Conservation (phyloP, 768 basidiomycete species). For the Panellus pusillus region DNA sequence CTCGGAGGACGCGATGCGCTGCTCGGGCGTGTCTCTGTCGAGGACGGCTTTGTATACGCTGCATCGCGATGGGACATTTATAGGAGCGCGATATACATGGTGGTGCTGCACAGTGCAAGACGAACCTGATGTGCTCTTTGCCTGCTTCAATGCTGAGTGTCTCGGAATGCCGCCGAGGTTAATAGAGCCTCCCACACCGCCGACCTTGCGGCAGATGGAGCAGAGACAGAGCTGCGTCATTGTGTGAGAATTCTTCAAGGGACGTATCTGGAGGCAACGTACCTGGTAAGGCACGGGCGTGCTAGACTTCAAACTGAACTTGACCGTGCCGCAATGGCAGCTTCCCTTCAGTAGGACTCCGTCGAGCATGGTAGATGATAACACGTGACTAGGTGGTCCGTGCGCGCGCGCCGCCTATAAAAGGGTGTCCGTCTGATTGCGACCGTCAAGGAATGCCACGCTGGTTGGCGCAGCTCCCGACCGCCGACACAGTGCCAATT, state of each 20-base stretch:
- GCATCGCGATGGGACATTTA: background rate
- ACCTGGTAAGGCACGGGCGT: constrained; percentile 69
- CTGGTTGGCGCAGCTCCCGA: constrained; percentile 41
- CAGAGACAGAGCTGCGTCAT: constrained; percentile 54
- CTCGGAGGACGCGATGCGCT: constrained; percentile 52
- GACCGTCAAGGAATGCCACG: constrained; percentile 44
- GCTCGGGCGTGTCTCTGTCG: constrained; percentile 51
- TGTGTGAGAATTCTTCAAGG: background rate
- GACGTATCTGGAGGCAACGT: constrained; percentile 4
- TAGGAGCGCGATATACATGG: too few species aligned
- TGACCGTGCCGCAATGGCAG: constrained; percentile 54
- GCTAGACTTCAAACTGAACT: constrained; percentile 49
- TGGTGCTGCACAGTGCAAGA: background rate
- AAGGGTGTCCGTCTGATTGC: background rate
- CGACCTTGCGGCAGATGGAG: constrained; percentile 72
- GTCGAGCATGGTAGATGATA: constrained; percentile 29
- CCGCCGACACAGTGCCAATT: constrained; percentile 51
- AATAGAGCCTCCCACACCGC: constrained; percentile 62
- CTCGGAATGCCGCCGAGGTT: constrained; percentile 58
- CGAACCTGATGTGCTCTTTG: constrained; percentile 53
- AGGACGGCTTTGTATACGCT: constrained; percentile 67
- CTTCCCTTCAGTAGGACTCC: constrained; percentile 42
- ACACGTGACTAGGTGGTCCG: background rate
- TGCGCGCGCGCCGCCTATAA: background rate
- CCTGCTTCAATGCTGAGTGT: constrained; percentile 54